Conservation (phyloP, 2,329 filamentous ascomycete genomes). For the Fusarium vanettenii region DNA sequence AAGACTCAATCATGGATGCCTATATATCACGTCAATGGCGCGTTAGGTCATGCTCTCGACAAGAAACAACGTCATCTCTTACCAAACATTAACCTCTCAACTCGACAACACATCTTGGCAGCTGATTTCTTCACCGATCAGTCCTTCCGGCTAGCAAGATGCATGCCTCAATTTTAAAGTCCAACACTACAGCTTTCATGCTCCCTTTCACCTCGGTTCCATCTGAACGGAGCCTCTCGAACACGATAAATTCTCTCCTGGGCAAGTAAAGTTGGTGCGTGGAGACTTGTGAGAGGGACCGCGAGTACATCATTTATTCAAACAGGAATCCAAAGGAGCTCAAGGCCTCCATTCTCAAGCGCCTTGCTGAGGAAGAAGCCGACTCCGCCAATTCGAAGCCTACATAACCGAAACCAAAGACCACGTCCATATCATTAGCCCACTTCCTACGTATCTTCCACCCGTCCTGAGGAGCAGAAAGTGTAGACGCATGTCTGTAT, state of each 20-base stretch:
- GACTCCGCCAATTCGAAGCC: neutral
- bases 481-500: too few species aligned
- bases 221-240: neutral
- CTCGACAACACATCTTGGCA: neutral
- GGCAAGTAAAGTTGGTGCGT: neutral
- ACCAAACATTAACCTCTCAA: neutral
- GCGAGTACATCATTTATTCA: neutral
- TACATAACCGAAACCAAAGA: neutral
- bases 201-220: neutral
- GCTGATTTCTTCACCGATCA: neutral
- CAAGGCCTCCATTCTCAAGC: neutral
- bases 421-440: neutral
- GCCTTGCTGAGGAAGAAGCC: neutral
- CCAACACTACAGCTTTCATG: neutral
- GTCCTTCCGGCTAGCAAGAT: neutral
- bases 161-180: neutral
- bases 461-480: neutral
- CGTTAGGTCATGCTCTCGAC: neutral
- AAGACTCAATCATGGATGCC: neutral
- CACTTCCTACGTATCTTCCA: neutral
- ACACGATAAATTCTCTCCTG: neutral
- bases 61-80: neutral
- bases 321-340: neutral
- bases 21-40: neutral
- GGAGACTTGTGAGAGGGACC: neutral